Evolutionary conservation across 768 basidiomycete genomes (phyloP), one percentile per base, ranked within the genome.

Genomic region (Lentinus tigrinus): DNA sequence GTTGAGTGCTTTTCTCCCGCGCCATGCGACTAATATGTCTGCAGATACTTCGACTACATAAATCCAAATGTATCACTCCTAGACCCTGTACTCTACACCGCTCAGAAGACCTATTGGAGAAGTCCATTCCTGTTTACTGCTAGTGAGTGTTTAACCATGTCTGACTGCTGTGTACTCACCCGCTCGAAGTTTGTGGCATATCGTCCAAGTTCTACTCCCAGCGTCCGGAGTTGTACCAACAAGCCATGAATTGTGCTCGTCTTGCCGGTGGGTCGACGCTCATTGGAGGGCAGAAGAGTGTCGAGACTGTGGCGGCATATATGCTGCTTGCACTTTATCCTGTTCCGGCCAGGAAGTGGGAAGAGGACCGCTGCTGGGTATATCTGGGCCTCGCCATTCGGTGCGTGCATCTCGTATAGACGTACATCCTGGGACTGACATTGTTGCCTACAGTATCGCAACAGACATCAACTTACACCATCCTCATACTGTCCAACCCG

Each of bases 61-160:
- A 93, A 93, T 65, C 74, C 83, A 8, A 91, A 90, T 0, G 74
- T 91, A 19, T 93, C 87, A 2, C 70, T 96, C 24, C 75, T 96
- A 21, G 94, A 95, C 63, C 87, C 89, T 10, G 80, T 82, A 31
- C 79, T 96, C 21, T 95, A 98, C 68, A 94, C 92, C 0, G 88
- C 93, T 5, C 87, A 88, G 52, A 81, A 79, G 62, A 90, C 91
- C 1, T 88, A 85, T 62, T 85, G 85, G 72, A 84, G 95, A 21
- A 92, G 89, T 65, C 92, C 94, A 3, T 96, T 96, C 77, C 72
- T 98, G 37, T 94, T 96, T 73, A 95, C 95, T 31, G 91, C 93
- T 57, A 83, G 91, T 93, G 65, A 82, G 85, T 84, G 62, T 2
- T 44, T 28, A 26, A 42, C n/a, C 2, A 16, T 6, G 3, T n/a